These are phyloP conservation scores for Myxozyma melibiosi DNA, from an alignment of 805 yeast genomes.

Conservation along the genomic window DNA sequence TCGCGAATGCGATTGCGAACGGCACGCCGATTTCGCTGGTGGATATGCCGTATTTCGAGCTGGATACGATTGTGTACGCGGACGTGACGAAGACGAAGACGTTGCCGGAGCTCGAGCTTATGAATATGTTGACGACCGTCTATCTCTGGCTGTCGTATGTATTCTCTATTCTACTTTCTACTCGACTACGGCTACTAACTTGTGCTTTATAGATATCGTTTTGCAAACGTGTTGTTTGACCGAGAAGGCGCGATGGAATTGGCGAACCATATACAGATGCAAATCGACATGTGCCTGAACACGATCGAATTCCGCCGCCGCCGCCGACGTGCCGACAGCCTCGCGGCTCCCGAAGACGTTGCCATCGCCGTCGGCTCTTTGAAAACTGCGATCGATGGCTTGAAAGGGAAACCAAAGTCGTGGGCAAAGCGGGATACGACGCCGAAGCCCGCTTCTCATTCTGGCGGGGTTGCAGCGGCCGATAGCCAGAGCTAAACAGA, in stretches of 20 bases:
- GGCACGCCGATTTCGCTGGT: slow-evolving; percentile 58
- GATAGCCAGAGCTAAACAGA: no score
- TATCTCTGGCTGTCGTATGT: slow-evolving; percentile 80
- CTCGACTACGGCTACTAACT: no score
- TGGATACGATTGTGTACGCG: slow-evolving; percentile 22
- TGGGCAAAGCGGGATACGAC: no score
- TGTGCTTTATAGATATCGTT: slow-evolving; percentile 49
- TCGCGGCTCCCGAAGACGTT: no score
- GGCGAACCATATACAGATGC: slow-evolving; percentile 43
- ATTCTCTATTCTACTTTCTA: no score
- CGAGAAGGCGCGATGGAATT: slow-evolving; percentile 70
- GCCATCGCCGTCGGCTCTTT: no score
- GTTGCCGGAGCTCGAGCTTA: slow-evolving; percentile 28
- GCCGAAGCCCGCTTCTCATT: no score
- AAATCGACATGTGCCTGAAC: slow-evolving; percentile 25
- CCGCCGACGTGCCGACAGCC: no score
- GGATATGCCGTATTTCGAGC: slow-evolving; percentile 47
- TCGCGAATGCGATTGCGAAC: slow-evolving; percentile 58
- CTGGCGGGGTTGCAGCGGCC: no score
- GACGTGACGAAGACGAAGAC: slow-evolving; percentile 19
- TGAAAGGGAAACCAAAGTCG: no score
- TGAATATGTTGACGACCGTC: slow-evolving; percentile 38
- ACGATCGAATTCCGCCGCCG: slow-evolving; percentile 23
- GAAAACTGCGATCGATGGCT: no score
- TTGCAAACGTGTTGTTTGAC: slow-evolving; percentile 79